These are phyloP conservation scores for Venturia carpophila DNA, from an alignment of 2,329 filamentous ascomycete genomes.

Conservation along the genomic window DNA sequence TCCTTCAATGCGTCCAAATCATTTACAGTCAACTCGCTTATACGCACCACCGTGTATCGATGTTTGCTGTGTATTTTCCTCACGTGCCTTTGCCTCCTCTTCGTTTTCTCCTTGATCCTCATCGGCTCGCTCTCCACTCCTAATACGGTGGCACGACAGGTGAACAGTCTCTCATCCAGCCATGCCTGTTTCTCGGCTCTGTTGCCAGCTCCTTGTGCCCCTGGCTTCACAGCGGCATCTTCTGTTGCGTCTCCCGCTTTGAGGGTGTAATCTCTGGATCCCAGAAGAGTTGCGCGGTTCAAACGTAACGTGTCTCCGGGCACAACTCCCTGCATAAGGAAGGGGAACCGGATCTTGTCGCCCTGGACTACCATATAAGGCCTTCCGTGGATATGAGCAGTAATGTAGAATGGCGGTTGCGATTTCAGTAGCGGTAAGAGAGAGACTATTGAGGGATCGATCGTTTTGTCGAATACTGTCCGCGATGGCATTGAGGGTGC, in stretches of 20 bases:
- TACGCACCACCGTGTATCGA: slow-evolving; percentile 73
- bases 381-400: slow-evolving; percentile 67
- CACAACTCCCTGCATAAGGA: slow-evolving; percentile 41
- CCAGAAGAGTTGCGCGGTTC: slow-evolving; percentile 74
- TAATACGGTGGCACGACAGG: slow-evolving; percentile 47
- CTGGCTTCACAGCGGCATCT: slow-evolving; percentile 21
- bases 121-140: slow-evolving; percentile 68
- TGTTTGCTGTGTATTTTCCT: slow-evolving; percentile 85
- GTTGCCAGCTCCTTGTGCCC: slow-evolving; percentile 24
- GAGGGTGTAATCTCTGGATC: slow-evolving; percentile 83
- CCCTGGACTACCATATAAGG: slow-evolving; percentile 67
- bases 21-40: slow-evolving; percentile 69
- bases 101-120: slow-evolving; percentile 50
- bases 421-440: slow-evolving; percentile 64
- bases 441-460: slow-evolving; percentile 42
- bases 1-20: slow-evolving; percentile 11
- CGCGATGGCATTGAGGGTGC: slow-evolving; percentile 13
- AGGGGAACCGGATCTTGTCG: slow-evolving; percentile 43
- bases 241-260: slow-evolving; percentile 50
- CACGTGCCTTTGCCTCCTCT: slow-evolving; percentile 56
- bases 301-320: slow-evolving; percentile 82
- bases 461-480: slow-evolving; percentile 3
- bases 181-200: slow-evolving; percentile 26
- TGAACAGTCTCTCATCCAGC: slow-evolving; percentile 18
- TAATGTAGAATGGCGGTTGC: slow-evolving; percentile 71